Percentiles rank a stretch among this genome's conserved stretches.
phyloP scores from a whole-genome alignment of 2,329 filamentous ascomycete species.

The Xylariaceae sp. region DNA sequence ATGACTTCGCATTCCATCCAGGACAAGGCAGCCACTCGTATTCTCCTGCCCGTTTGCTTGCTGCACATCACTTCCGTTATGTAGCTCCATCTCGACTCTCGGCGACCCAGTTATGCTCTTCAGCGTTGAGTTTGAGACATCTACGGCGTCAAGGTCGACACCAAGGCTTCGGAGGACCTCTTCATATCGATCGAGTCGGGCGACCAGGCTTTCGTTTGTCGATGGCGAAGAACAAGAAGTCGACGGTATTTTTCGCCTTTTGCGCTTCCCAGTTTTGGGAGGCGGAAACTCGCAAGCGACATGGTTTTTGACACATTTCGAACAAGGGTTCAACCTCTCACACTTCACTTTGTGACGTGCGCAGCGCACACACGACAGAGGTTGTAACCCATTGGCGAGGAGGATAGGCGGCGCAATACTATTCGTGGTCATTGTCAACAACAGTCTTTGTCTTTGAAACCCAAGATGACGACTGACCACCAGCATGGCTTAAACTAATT shows the following conservation, averaged over 20 bases:
- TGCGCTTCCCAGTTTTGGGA: conserved; percentile 2
- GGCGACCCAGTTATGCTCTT: background rate
- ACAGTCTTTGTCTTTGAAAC: too few species aligned
- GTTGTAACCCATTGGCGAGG: too few species aligned
- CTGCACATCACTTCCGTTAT: background rate
- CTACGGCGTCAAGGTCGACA: background rate
- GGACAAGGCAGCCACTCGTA: background rate
- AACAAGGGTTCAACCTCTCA: conserved; percentile 3
- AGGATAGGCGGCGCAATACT: too few species aligned
- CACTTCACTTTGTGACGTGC: conserved; percentile 4
- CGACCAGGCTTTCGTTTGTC: background rate
- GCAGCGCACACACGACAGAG: background rate
- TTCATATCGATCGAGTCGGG: conserved; percentile 5
- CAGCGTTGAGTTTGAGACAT: background rate
- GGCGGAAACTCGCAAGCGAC: conserved; percentile 3
- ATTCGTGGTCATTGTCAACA: too few species aligned
- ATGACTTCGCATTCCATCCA: background rate
- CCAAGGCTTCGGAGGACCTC: conserved; percentile 4
- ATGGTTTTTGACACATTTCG: conserved; percentile 2
- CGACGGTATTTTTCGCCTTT: background rate
- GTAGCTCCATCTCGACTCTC: background rate
- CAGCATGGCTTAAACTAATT: too few species aligned
- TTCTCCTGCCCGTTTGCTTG: background rate
- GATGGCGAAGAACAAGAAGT: background rate
- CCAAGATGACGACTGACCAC: too few species aligned